Evolutionary conservation across 805 yeast species (phyloP).

Genomic region (Ogataea naganishii): DNA sequence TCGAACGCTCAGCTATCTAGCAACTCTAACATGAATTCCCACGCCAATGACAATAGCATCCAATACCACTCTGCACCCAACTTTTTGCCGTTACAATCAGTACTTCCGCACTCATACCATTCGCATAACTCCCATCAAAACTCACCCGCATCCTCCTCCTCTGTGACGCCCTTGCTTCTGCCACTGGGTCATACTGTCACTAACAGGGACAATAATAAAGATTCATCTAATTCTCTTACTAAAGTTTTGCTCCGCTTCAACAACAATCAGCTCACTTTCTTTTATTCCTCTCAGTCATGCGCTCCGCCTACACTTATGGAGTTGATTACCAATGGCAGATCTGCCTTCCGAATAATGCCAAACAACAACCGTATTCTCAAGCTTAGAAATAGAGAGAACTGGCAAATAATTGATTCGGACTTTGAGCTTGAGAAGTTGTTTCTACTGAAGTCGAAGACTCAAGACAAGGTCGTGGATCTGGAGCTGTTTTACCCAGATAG

Average conservation of each 20-base stretch:
- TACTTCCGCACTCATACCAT: background rate
- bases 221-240: slow-evolving; percentile 18
- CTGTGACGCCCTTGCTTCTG: background rate
- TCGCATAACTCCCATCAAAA: background rate
- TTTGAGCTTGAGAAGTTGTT: slow-evolving; percentile 39
- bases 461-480: slow-evolving; percentile 1
- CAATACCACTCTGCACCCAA: slow-evolving; percentile 1
- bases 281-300: slow-evolving; percentile 52
- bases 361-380: slow-evolving; percentile 25
- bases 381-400: slow-evolving; percentile 23
- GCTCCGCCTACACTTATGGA: slow-evolving; percentile 80
- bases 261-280: slow-evolving; percentile 49
- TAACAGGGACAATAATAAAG: slow-evolving; percentile 26
- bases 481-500: slow-evolving; percentile 3
- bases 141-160: background rate
- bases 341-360: slow-evolving; percentile 53
- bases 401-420: slow-evolving; percentile 31
- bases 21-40: background rate
- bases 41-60: background rate
- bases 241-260: slow-evolving; percentile 43
- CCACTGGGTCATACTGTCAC: too few species aligned
- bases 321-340: slow-evolving; percentile 66
- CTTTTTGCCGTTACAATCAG: slow-evolving; percentile 1
- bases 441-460: slow-evolving; percentile 8
- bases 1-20: too few species aligned